Evolutionary conservation across 2,329 filamentous ascomycete genomes (phyloP).

Genomic region (Phaeosphaeriaceae sp.): DNA sequence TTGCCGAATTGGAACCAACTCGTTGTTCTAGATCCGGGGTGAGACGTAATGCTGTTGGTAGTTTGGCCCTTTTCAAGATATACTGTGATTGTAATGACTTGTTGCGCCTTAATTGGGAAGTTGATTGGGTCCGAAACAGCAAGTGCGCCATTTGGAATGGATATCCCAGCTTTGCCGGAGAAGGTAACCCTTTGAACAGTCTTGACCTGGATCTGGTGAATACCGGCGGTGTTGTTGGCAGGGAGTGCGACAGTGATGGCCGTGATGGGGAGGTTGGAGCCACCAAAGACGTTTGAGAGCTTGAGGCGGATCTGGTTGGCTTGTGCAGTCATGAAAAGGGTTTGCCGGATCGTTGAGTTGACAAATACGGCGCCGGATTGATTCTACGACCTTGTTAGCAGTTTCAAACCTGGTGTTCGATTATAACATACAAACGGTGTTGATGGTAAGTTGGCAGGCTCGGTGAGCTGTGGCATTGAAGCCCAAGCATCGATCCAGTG

Average conservation of each 20-base stretch:
- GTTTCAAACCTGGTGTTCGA: background rate
- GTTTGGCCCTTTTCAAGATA: slow-evolving; percentile 65
- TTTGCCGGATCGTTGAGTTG: slow-evolving; percentile 71
- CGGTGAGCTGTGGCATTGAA: slow-evolving; percentile 68
- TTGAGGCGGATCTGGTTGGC: slow-evolving; percentile 66
- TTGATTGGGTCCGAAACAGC: slow-evolving; percentile 67
- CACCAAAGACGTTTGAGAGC: slow-evolving; percentile 70
- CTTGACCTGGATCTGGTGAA: slow-evolving; percentile 58
- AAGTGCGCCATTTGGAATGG: slow-evolving; percentile 61
- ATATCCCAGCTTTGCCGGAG: slow-evolving; percentile 58
- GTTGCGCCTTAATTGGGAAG: slow-evolving; percentile 58
- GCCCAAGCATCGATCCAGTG: slow-evolving; percentile 71
- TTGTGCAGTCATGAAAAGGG: slow-evolving; percentile 64
- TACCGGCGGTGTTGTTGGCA: slow-evolving; percentile 59
- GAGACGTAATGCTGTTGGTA: slow-evolving; percentile 64
- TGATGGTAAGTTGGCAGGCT: slow-evolving; percentile 61
- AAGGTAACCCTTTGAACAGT: slow-evolving; percentile 64
- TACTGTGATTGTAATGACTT: slow-evolving; percentile 64
- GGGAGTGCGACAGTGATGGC: slow-evolving; percentile 65
- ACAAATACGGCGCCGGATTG: slow-evolving; percentile 60
- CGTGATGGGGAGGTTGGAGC: slow-evolving; percentile 65
- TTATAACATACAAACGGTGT: slow-evolving; percentile 56
- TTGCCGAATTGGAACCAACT: slow-evolving; percentile 63
- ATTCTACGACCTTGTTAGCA: slow-evolving; percentile 50
- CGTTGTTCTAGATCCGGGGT: slow-evolving; percentile 69